Percentiles rank a stretch among this genome's conserved stretches.
phyloP scores from a whole-genome alignment of 202 grass and related monocot genomes.

The Musa balbisiana region DNA sequence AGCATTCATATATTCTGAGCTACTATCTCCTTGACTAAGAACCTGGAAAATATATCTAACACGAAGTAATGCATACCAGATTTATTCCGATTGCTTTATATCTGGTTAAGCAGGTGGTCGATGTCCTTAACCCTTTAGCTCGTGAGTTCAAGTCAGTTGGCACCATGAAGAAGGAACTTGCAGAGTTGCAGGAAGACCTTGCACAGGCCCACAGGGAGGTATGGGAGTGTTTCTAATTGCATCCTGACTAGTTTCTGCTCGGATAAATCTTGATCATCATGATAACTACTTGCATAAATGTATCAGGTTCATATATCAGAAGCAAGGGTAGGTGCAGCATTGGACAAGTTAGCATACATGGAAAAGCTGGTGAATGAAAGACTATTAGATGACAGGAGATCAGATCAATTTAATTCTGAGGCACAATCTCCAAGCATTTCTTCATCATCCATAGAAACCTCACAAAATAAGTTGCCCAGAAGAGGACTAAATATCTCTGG shows the following conservation, averaged over 20 bases:
- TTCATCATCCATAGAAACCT: constrained; percentile 11
- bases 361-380: constrained; percentile 76
- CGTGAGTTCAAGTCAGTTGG: constrained; percentile 84
- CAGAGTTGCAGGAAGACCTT: constrained; percentile 63
- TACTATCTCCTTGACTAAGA: too few relatives aligned
- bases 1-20: too few relatives aligned
- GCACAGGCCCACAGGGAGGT: constrained; percentile 73
- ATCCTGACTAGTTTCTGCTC: too few relatives aligned
- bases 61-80: neutral
- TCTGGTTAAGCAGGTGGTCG: constrained; percentile 59
- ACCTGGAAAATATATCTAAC: too few relatives aligned
- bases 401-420: constrained; percentile 35
- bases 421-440: constrained; percentile 47
- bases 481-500: constrained; percentile 60
- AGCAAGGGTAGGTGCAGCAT: constrained; percentile 50
- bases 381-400: constrained; percentile 35
- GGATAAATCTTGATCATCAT: neutral
- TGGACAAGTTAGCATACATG: constrained; percentile 80
- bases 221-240: neutral
- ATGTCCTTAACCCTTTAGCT: constrained; percentile 90
- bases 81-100: neutral
- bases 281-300: neutral
- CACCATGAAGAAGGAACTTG: constrained; percentile 91
- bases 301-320: constrained; percentile 71
- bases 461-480: constrained; percentile 27